These are phyloP conservation scores for Backusella australiensis DNA, from an alignment of 192 early-diverging fungal species.

Conservation along the genomic window DNA sequence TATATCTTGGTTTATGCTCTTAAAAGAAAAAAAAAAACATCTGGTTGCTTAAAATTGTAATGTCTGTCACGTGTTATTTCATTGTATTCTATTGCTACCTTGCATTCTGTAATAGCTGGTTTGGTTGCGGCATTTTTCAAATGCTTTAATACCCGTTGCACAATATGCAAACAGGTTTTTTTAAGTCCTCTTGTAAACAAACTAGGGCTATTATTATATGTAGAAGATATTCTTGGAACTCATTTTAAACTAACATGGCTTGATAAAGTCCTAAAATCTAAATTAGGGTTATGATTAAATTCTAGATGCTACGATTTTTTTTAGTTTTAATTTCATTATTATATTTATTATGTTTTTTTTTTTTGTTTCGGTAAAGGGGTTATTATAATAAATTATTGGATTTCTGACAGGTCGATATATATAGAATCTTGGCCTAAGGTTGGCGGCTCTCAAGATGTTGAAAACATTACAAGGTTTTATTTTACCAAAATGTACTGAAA, in stretches of 20 bases:
- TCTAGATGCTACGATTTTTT: not conserved
- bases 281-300: not conserved
- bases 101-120: no score
- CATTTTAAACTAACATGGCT: not conserved
- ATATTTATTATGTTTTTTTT: not conserved
- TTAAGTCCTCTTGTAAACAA: not conserved
- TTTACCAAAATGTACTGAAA: no score
- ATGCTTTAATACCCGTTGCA: not conserved
- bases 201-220: not conserved
- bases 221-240: not conserved
- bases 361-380: not conserved
- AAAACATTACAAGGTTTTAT: no score
- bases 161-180: not conserved
- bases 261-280: not conserved
- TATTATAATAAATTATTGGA: not conserved
- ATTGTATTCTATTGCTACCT: no score
- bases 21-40: no score
- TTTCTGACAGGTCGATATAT: not conserved
- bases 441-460: no score
- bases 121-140: not conserved
- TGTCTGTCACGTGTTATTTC: no score
- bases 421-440: not conserved
- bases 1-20: not conserved
- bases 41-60: no score
- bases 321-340: not conserved